A percentile compares a stretch with the other conserved stretches of the same genome.
These are phyloP conservation scores for Butyriboletus loyo DNA, from an alignment of 768 basidiomycete genomes.

Conservation along the genomic window DNA sequence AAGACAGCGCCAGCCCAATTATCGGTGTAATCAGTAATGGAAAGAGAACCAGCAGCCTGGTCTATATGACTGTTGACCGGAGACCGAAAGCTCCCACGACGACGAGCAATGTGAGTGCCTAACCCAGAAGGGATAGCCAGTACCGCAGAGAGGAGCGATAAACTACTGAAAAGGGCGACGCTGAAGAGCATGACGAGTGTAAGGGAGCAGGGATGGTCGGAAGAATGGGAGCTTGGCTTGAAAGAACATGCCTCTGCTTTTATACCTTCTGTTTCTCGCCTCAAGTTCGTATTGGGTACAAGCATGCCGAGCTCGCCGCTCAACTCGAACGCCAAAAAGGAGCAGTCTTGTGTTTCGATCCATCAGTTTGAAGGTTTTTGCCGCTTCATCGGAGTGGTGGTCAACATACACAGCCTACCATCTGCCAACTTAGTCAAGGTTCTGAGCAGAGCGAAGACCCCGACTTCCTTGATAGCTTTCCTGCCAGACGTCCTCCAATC, in stretches of 20 bases:
- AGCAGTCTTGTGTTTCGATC: background rate
- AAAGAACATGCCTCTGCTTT: background rate
- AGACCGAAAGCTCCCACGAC: background rate
- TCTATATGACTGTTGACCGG: background rate
- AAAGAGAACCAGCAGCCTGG: background rate
- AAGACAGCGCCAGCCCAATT: slow-evolving; percentile 12
- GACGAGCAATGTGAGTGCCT: background rate
- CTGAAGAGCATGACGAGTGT: background rate
- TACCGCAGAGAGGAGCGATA: background rate
- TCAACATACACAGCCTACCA: no score
- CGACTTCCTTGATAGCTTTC: no score
- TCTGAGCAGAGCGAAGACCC: no score
- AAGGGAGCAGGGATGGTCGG: background rate
- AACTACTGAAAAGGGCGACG: background rate
- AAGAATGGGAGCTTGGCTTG: background rate
- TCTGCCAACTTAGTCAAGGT: no score
- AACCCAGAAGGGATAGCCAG: background rate
- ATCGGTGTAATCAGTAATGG: background rate
- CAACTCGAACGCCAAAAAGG: background rate
- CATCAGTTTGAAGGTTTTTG: background rate
- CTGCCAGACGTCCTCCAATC: no score
- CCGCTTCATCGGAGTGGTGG: no score
- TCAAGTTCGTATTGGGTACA: background rate
- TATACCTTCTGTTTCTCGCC: background rate
- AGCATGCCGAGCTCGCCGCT: background rate